Evolutionary conservation across 805 yeast species (phyloP), one percentile per base, ranked within the genome.

Genomic region (Kuraishia ogatae): DNA sequence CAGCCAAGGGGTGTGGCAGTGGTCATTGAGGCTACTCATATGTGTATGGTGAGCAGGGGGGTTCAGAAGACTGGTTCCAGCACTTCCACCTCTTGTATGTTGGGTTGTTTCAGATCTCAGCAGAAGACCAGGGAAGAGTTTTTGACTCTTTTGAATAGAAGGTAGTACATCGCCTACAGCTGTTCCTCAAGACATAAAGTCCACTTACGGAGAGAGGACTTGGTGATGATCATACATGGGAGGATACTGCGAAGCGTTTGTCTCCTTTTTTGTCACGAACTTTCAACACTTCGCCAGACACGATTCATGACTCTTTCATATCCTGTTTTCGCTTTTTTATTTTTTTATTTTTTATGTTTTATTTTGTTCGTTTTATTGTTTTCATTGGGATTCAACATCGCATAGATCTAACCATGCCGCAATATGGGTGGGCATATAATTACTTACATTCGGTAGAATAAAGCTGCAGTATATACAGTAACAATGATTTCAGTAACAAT

Each of bases 31-130:
- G 97, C 97, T 20, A 82, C 93, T 1, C 99, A 94, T 68, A 94
- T 94, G 99, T 94, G 99, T 71, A 94, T 94, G 99, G 98, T 93
- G 26, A 89, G 96, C 69, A 82, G 99, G 67, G 99, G 99, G 55
- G 89, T 94, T 26, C 97, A 94, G 70, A 94, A 94, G 71, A 83
- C 97, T 0, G 97, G 98, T 1, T 87, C 96, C 20, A 80, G 88
- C 20, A 94, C 99, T 1, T 84, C 91, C 39, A 94, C 99, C 20
- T 89, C 97, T 64, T 93, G 98, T 67, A 93, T 94, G 97, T 79
- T 94, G 63, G 99, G 99, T 10, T 88, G 96, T 61, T 94, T 94
- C 77, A 81, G 97, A 65, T 87, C 85, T 55, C 90, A 90, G 49
- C 97, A 92, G 69, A 90, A 89, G 76, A 94, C 99, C 2, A 83